These are phyloP conservation scores for Sugiyamaella lignohabitans DNA, from an alignment of 805 yeast genomes.

Conservation along the genomic window DNA sequence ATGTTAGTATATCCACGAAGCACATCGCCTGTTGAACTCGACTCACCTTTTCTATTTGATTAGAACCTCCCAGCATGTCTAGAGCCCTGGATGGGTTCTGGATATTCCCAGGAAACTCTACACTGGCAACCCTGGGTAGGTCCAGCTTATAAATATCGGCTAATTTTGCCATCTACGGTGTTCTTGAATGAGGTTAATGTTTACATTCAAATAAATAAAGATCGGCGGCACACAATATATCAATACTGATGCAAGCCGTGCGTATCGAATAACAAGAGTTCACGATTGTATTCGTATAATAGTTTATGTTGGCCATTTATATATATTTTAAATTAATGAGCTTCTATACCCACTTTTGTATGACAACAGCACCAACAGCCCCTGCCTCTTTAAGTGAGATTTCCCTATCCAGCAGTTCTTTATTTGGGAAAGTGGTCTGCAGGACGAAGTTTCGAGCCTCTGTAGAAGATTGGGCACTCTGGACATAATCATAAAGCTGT, in stretches of 20 bases:
- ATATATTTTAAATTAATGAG: too few species aligned
- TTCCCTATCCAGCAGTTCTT: constrained; percentile 53
- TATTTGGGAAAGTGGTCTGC: constrained; percentile 77
- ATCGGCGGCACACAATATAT: too few species aligned
- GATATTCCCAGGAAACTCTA: constrained; percentile 75
- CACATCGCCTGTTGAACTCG: too few species aligned
- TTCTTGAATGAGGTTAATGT: too few species aligned
- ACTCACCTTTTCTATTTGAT: constrained; percentile 29
- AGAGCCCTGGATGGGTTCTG: constrained; percentile 40
- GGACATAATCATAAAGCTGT: constrained; percentile 63
- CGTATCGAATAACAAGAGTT: too few species aligned
- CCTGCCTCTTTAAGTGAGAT: constrained; percentile 67
- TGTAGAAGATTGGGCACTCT: constrained; percentile 36
- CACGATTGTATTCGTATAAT: too few species aligned
- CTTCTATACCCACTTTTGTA: constrained; percentile 78
- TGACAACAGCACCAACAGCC: constrained; percentile 74
- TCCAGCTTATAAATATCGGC: constrained; percentile 37
- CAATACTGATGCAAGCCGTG: too few species aligned
- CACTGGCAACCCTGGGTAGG: constrained; percentile 63
- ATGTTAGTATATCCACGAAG: too few species aligned
- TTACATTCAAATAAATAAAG: too few species aligned
- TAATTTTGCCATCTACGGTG: constrained; percentile 52
- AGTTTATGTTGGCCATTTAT: too few species aligned
- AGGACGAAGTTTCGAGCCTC: constrained; percentile 50
- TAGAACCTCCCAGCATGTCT: constrained; percentile 44